These are phyloP conservation scores for Rhodotorula kratochvilovae DNA, from an alignment of 768 basidiomycete genomes.

Conservation along the genomic window DNA sequence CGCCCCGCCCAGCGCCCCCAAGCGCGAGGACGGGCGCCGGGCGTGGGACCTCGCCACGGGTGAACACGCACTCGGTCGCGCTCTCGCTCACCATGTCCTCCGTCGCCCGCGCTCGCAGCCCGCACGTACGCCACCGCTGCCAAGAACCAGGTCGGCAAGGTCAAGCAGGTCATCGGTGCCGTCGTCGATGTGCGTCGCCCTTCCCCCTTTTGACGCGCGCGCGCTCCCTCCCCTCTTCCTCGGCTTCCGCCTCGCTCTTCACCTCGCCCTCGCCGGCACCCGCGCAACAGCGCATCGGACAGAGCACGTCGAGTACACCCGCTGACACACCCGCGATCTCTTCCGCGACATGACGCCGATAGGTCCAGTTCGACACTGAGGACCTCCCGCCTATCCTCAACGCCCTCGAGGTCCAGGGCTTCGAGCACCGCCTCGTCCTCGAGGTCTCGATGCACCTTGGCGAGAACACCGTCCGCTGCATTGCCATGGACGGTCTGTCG, in stretches of 20 bases:
- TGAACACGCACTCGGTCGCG: background rate
- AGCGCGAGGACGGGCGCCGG: background rate
- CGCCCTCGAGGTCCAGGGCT: conserved; percentile 94
- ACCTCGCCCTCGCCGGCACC: background rate
- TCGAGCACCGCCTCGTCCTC: conserved; percentile 96
- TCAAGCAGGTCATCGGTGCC: conserved; percentile 97
- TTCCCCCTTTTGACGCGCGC: conserved; percentile 13
- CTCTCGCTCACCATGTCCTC: background rate
- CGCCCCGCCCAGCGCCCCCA: background rate
- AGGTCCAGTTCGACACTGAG: conserved; percentile 80
- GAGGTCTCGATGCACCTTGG: conserved; percentile 98
- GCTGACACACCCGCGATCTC: no score
- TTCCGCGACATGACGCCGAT: background rate
- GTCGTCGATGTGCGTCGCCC: conserved; percentile 77
- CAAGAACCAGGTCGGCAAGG: conserved; percentile 36
- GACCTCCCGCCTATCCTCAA: conserved; percentile 96
- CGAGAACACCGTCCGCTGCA: conserved; percentile 98
- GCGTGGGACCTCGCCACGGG: conserved; percentile 28
- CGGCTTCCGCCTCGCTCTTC: background rate
- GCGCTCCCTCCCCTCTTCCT: conserved; percentile 1
- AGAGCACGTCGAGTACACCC: background rate
- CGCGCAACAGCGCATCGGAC: no score
- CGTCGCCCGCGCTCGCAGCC: conserved; percentile 14
- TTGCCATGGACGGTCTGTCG: conserved; percentile 72
- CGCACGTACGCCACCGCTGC: conserved; percentile 42